These are phyloP conservation scores for Thielaviopsis euricoi DNA, from an alignment of 2,329 filamentous ascomycete genomes.

Conservation along the genomic window DNA sequence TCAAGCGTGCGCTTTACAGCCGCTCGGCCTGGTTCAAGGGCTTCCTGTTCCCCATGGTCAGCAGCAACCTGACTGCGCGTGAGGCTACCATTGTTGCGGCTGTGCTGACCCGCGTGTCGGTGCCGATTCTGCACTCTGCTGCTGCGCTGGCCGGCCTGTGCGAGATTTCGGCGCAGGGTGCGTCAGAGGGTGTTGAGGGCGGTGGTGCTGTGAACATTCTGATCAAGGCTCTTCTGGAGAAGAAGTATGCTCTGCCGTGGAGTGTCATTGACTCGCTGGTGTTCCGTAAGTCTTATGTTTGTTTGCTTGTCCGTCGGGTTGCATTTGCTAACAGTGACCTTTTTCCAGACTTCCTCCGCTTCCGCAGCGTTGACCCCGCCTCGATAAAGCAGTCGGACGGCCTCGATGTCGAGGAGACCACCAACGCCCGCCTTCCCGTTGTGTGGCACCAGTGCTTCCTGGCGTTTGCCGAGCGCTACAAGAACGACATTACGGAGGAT, in stretches of 20 bases:
- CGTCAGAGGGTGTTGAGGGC: constrained; percentile 64
- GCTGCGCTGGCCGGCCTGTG: constrained; percentile 83
- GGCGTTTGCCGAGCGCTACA: constrained; percentile 84
- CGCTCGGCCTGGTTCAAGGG: constrained; percentile 95
- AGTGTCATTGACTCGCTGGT: constrained; percentile 89
- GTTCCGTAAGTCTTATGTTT: constrained; percentile 33
- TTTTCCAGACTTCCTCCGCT: constrained; percentile 63
- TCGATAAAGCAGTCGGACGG: constrained; percentile 31
- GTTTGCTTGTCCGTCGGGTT: neutral
- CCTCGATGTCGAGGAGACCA: constrained; percentile 36
- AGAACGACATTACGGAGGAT: constrained; percentile 91
- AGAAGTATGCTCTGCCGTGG: constrained; percentile 91
- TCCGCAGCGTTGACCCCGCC: constrained; percentile 52
- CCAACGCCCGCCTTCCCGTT: constrained; percentile 57
- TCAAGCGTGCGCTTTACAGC: constrained; percentile 89
- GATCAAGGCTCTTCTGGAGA: constrained; percentile 82
- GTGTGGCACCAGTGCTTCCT: constrained; percentile 92
- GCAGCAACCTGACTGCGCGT: constrained; percentile 70
- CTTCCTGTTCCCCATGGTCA: constrained; percentile 77
- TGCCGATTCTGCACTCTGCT: constrained; percentile 83
- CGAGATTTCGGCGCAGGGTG: constrained; percentile 85
- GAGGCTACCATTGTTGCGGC: constrained; percentile 86
- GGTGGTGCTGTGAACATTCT: constrained; percentile 90
- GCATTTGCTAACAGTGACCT: neutral
- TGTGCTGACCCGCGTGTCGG: constrained; percentile 67